Conservation (phyloP, 352 stramenopile species). For the Hyaloperonospora brassicae region DNA sequence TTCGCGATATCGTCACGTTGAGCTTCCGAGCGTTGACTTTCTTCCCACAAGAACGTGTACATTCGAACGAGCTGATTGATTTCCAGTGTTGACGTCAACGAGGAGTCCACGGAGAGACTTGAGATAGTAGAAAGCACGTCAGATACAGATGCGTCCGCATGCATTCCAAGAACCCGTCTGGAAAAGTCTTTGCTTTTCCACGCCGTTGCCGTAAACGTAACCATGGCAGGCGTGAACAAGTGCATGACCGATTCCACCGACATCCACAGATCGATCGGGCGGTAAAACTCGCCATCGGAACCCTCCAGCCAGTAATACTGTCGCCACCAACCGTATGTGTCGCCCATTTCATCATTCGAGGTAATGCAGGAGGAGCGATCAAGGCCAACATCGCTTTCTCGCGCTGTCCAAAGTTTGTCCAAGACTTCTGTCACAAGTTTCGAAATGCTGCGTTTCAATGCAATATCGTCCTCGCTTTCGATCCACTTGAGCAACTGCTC, state of each 20-base stretch:
- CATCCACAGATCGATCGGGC: constrained; percentile 41
- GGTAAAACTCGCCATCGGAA: constrained; percentile 33
- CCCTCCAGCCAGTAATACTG: constrained; percentile 32
- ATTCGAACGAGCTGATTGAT: constrained; percentile 22
- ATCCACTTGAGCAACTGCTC: constrained; percentile 43
- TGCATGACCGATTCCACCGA: constrained; percentile 21
- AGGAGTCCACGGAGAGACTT: constrained; percentile 20
- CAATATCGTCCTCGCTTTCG: constrained; percentile 24
- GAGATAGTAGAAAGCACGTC: constrained; percentile 43
- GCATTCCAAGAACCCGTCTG: constrained; percentile 36
- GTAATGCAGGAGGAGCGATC: not conserved
- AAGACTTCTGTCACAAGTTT: constrained; percentile 34
- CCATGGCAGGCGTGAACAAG: constrained; percentile 40
- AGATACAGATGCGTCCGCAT: constrained; percentile 23
- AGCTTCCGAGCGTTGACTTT: constrained; percentile 22
- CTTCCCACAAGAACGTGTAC: constrained; percentile 39
- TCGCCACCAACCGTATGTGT: constrained; percentile 18
- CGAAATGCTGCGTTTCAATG: constrained; percentile 36
- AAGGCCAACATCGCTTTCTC: not conserved
- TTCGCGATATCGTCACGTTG: constrained; percentile 17
- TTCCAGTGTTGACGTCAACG: constrained; percentile 10
- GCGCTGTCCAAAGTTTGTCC: constrained; percentile 32
- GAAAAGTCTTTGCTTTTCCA: constrained; percentile 37
- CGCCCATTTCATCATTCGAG: not conserved
- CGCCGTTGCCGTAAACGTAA: constrained; percentile 30